Conservation (phyloP, 768 basidiomycete genomes). For the Tricholoma sp. region DNA sequence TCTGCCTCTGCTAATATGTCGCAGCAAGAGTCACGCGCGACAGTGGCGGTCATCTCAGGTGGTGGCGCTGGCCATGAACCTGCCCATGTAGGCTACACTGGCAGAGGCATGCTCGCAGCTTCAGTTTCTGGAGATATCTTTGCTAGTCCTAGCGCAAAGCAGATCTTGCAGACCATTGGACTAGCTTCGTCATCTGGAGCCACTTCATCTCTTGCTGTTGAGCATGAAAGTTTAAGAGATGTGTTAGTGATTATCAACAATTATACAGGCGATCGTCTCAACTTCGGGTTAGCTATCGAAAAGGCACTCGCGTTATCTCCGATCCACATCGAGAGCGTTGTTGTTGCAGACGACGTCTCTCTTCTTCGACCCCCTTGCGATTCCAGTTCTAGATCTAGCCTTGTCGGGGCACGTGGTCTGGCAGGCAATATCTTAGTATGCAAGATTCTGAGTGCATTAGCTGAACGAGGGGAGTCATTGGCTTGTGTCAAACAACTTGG, state of each 20-base stretch:
- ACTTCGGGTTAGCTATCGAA: constrained; percentile 54
- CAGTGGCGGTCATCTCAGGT: constrained; percentile 40
- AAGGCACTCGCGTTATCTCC: constrained; percentile 34
- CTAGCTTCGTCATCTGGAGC: constrained; percentile 33
- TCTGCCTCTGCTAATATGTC: neutral
- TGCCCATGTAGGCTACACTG: constrained; percentile 53
- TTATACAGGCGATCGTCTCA: constrained; percentile 52
- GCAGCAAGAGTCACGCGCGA: neutral
- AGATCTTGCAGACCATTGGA: constrained; percentile 45
- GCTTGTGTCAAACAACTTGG: constrained; percentile 28
- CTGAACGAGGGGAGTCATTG: constrained; percentile 34
- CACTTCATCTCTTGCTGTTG: neutral
- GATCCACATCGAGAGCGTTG: constrained; percentile 37
- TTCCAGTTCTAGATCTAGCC: constrained; percentile 11
- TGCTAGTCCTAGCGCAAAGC: constrained; percentile 56
- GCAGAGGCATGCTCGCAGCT: constrained; percentile 49
- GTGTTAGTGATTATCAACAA: constrained; percentile 41
- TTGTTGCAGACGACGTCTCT: constrained; percentile 55
- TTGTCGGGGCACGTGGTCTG: constrained; percentile 47
- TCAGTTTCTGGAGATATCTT: constrained; percentile 60
- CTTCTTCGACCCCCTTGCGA: constrained; percentile 18
- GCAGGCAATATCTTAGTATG: constrained; percentile 47
- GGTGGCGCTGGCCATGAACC: constrained; percentile 59
- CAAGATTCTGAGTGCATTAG: constrained; percentile 50
- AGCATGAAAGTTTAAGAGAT: constrained; percentile 15